phyloP scores from a whole-genome alignment of 1,284 basidiomycete genomes.

The Cerrena zonata region DNA sequence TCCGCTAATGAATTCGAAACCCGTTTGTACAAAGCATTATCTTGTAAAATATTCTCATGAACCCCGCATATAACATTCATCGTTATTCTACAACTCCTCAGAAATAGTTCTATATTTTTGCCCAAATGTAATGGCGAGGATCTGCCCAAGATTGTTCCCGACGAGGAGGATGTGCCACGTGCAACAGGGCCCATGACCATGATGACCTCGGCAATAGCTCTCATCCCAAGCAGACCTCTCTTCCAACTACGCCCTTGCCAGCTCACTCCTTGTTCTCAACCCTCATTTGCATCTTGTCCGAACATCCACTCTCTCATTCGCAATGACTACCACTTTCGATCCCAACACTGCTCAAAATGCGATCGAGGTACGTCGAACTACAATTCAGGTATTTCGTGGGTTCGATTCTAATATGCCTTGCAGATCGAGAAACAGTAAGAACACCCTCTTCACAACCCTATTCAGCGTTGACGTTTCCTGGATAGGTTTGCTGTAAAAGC shows the following conservation, averaged over 20 bases:
- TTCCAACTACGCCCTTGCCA: conserved; percentile 9
- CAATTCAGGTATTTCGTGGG: conserved; percentile 1
- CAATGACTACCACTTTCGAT: conserved; percentile 65
- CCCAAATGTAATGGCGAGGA: no score
- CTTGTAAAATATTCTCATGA: no score
- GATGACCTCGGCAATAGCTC: not conserved
- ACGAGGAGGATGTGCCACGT: not conserved
- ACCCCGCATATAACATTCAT: no score
- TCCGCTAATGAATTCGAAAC: no score
- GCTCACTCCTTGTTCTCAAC: conserved; percentile 8
- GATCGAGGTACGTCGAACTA: conserved; percentile 59
- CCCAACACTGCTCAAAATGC: conserved; percentile 84
- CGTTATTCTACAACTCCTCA: no score
- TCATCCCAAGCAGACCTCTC: conserved; percentile 47
- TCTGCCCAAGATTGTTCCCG: no score
- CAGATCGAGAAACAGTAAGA: conserved; percentile 95
- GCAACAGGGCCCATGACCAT: not conserved
- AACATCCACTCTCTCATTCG: not conserved
- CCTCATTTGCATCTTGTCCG: not conserved
- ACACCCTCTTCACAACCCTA: conserved; percentile 1
- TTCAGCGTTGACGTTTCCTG: conserved; percentile 11
- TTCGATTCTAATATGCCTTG: not conserved
- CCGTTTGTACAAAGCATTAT: no score
- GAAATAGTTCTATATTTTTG: no score
- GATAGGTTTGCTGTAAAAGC: conserved; percentile 89